Evolutionary conservation across 352 stramenopile genomes (phyloP), one percentile per base, ranked within the genome.

Genomic region (Phytophthora citricola): DNA sequence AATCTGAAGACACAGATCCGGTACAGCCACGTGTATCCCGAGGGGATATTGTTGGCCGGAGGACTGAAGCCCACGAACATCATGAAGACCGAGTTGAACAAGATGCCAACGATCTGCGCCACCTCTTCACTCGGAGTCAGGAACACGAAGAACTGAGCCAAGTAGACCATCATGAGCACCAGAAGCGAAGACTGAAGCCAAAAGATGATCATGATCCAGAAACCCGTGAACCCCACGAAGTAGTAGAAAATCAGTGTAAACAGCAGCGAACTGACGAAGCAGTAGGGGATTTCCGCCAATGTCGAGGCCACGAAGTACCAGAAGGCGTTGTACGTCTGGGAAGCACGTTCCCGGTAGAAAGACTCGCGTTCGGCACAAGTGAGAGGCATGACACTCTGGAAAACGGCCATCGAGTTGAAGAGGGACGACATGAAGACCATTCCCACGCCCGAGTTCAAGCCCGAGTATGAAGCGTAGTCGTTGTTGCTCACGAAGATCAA

Each of bases 271-370:
- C 53, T 60, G 4, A 44, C 27, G 27, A 51, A 60, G 39, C 39
- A 54, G 32, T 63, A 86, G 31, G 78, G 78, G 48, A 86, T 75
- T 77, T 98, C 93, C 6, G 80, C 75, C 22, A 97, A 27, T n/a
- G 78, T 91, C 46, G 51, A 49, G 75, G 85, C n/a, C 20, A 63
- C n/a, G 15, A 63, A 63, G 44, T 58, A 63, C 55, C 55, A 63
- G 15, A 63, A 54, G 10, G 86, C 80, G 63, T 49, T 58, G 24
- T 58, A 58, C 26, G 96, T 98, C 65, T 92, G 66, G n/a, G 90
- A 82, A 14, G 88, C 83, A 17, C 93, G 90, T 66, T 98, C 93
- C 6, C 92, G 78, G 83, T 98, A 98, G 26, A 31, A 63, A 0
- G 55, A 63, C 38, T 63, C 68, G 90, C 55, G 43, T 12, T 63